A percentile compares a stretch with the other conserved stretches of the same genome.
Evolutionary conservation across 208 protist species (phyloP).

Genomic region (Angomonas ambiguus): DNA sequence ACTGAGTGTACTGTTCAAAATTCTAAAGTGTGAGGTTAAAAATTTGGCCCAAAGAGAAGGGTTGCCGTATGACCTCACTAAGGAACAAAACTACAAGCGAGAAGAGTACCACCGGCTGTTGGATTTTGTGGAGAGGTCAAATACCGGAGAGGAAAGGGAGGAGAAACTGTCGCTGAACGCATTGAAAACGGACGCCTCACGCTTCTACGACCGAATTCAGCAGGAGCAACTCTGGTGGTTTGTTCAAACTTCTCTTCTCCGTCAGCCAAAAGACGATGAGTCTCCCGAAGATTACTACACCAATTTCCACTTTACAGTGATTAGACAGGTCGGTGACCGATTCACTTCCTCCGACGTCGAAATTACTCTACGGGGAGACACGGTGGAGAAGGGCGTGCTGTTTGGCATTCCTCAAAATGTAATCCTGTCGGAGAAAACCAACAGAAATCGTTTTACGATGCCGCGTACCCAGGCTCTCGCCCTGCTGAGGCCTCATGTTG

Average conservation of each 20-base stretch:
- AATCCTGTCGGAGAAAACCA: neutral
- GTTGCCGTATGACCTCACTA: too few relatives aligned
- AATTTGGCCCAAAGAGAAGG: too few relatives aligned
- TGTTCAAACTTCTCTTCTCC: neutral
- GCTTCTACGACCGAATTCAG: neutral
- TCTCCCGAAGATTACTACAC: neutral
- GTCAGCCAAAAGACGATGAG: neutral
- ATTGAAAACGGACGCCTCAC: neutral
- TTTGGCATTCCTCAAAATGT: neutral
- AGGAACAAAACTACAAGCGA: too few relatives aligned
- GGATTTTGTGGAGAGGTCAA: too few relatives aligned
- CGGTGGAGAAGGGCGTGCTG: neutral
- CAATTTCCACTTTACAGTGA: neutral
- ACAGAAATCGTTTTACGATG: neutral
- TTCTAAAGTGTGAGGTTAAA: too few relatives aligned
- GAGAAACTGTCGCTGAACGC: too few relatives aligned
- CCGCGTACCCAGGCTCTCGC: neutral
- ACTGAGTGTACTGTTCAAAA: too few relatives aligned
- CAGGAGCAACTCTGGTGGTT: neutral
- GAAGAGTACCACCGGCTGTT: neutral
- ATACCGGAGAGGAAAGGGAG: too few relatives aligned
- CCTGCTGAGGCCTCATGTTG: neutral
- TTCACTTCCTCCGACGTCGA: neutral
- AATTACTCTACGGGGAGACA: neutral
- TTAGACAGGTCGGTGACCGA: neutral